phyloP scores from a whole-genome alignment of 2,329 filamentous ascomycete genomes.

The Aquanectria penicillioides region DNA sequence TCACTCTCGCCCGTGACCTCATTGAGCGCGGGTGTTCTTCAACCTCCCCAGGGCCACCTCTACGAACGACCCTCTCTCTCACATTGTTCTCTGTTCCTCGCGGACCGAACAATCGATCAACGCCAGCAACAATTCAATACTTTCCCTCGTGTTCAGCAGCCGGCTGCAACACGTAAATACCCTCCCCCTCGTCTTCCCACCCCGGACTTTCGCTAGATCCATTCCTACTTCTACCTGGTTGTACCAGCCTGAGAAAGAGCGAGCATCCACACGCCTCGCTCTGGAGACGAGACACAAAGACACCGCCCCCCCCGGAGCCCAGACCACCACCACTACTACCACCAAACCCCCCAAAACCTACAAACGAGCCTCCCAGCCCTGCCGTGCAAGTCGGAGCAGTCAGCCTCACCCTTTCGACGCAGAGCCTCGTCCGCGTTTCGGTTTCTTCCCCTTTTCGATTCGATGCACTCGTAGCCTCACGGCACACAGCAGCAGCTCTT shows the following conservation, averaged over 20 bases:
- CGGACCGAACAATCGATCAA: conserved; percentile 42
- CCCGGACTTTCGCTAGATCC: conserved; percentile 39
- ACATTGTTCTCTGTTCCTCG: conserved; percentile 42
- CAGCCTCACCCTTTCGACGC: conserved; percentile 35
- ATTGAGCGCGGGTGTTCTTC: conserved; percentile 39
- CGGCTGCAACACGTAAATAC: conserved; percentile 42
- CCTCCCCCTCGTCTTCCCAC: conserved; percentile 25
- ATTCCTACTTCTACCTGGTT: conserved; percentile 28
- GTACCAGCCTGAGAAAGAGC: conserved; percentile 31
- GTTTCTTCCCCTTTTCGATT: conserved; percentile 34
- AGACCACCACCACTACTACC: conserved; percentile 37
- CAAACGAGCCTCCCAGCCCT: conserved; percentile 35
- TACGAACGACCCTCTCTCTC: conserved; percentile 30
- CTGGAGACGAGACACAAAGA: conserved; percentile 40
- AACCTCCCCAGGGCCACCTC: conserved; percentile 36
- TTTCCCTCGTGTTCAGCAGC: conserved; percentile 43
- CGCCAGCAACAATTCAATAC: conserved; percentile 31
- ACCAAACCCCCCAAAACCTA: conserved; percentile 36
- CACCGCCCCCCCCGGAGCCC: conserved; percentile 42
- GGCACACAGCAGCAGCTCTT: conserved; percentile 12
- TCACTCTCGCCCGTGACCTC: conserved; percentile 43
- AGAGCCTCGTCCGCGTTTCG: conserved; percentile 31
- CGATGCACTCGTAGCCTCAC: conserved; percentile 36
- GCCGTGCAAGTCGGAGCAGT: conserved; percentile 28
- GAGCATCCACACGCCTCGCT: conserved; percentile 41